Conservation (phyloP, 2,329 filamentous ascomycete species). For the Hirsutella rhossiliensis region DNA sequence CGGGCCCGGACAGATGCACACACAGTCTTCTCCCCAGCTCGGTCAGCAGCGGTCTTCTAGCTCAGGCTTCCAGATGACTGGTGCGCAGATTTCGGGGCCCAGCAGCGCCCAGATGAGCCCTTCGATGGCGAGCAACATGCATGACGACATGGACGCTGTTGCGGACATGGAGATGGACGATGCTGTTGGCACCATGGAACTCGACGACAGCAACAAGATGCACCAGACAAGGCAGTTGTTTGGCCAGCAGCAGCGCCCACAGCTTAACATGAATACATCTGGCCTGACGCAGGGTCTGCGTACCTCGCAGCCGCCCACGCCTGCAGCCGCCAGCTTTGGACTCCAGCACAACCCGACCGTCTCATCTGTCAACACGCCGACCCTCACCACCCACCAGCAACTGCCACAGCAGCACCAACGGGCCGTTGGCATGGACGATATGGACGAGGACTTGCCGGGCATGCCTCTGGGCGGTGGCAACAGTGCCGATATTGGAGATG, state of each 20-base stretch:
- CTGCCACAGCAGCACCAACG: conserved; percentile 46
- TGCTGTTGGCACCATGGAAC: conserved; percentile 52
- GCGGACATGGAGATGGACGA: conserved; percentile 98
- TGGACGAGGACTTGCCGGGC: conserved; percentile 62
- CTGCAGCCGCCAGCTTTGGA: conserved; percentile 62
- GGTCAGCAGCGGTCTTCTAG: conserved; percentile 20
- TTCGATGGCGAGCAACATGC: conserved; percentile 26
- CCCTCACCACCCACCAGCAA: conserved; percentile 69
- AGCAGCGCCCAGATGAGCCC: conserved; percentile 27
- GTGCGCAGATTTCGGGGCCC: conserved; percentile 13
- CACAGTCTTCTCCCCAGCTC: conserved; percentile 16
- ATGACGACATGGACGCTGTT: conserved; percentile 67
- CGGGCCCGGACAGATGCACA: conserved; percentile 15
- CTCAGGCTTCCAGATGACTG: conserved; percentile 26
- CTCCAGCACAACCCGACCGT: conserved; percentile 92
- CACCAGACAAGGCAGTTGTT: conserved; percentile 61
- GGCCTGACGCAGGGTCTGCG: conserved; percentile 67
- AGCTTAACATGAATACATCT: conserved; percentile 71
- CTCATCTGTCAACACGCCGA: conserved; percentile 93
- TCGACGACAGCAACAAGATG: conserved; percentile 50
- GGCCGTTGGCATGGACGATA: conserved; percentile 43
- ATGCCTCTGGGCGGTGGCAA: conserved; percentile 51
- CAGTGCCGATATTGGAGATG: conserved; percentile 34
- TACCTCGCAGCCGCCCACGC: conserved; percentile 77
- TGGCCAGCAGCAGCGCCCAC: conserved; percentile 51